Evolutionary conservation across 2,329 filamentous ascomycete genomes (phyloP).

Genomic region (Fusarium sp.): DNA sequence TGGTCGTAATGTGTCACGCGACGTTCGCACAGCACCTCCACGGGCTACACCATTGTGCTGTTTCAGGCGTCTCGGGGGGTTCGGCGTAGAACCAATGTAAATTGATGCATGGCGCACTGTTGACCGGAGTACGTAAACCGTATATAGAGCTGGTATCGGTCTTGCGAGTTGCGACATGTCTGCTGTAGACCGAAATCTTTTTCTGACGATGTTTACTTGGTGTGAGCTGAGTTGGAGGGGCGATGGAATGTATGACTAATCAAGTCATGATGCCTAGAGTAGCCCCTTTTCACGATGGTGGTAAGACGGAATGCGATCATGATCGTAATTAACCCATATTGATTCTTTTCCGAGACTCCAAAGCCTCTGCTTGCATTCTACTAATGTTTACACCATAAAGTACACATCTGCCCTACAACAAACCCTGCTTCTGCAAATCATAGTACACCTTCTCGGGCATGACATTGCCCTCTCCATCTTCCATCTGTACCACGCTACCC

Average conservation of each 20-base stretch:
- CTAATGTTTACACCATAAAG: slow-evolving; percentile 5
- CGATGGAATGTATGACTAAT: slow-evolving; percentile 46
- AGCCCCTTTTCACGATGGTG: slow-evolving; percentile 8
- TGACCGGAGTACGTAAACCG: slow-evolving; percentile 92
- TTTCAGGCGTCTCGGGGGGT: slow-evolving; percentile 85
- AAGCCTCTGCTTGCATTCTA: slow-evolving; percentile 5
- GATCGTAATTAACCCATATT: not conserved
- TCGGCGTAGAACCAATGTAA: slow-evolving; percentile 93
- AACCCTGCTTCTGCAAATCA: slow-evolving; percentile 92
- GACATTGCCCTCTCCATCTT: slow-evolving; percentile 96
- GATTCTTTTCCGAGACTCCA: not conserved
- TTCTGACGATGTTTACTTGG: slow-evolving; percentile 35
- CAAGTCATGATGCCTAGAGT: slow-evolving; percentile 23
- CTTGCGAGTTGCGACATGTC: slow-evolving; percentile 62
- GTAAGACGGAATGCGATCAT: not conserved
- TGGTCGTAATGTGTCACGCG: slow-evolving; percentile 77
- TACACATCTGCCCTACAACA: slow-evolving; percentile 69
- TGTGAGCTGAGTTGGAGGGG: slow-evolving; percentile 44
- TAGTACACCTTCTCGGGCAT: slow-evolving; percentile 99
- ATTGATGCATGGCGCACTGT: slow-evolving; percentile 78
- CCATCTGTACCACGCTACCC: slow-evolving; percentile 96
- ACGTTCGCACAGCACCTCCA: slow-evolving; percentile 86
- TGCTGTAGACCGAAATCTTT: slow-evolving; percentile 7
- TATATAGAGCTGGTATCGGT: slow-evolving; percentile 89
- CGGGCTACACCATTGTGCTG: slow-evolving; percentile 91